Evolutionary conservation across 2,329 filamentous ascomycete species (phyloP).

Genomic region (Alternaria tenuissima): DNA sequence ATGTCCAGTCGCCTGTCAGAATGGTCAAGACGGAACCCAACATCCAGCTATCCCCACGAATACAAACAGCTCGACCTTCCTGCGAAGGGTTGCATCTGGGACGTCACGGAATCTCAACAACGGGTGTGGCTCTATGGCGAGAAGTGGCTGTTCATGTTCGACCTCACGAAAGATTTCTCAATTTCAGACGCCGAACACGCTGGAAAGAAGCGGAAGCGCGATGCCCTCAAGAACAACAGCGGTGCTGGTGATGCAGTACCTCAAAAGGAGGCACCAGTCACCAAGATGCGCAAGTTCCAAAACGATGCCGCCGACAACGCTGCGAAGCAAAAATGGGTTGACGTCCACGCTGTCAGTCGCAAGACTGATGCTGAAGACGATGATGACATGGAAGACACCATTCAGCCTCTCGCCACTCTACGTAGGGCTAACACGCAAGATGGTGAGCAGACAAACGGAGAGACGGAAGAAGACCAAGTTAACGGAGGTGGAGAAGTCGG

Average conservation of each 20-base stretch:
- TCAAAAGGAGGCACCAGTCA: constrained; percentile 56
- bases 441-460: constrained; percentile 27
- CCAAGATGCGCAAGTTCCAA: constrained; percentile 59
- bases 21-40: constrained; percentile 86
- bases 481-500: constrained; percentile 25
- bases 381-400: constrained; percentile 41
- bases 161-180: constrained; percentile 74
- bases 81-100: constrained; percentile 86
- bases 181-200: constrained; percentile 27
- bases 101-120: constrained; percentile 61
- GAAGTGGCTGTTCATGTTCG: constrained; percentile 91
- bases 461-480: constrained; percentile 15
- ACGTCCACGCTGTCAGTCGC: constrained; percentile 35
- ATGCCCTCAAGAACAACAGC: constrained; percentile 48
- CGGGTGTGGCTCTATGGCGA: constrained; percentile 88
- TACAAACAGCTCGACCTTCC: constrained; percentile 80
- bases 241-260: constrained; percentile 65
- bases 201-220: constrained; percentile 44
- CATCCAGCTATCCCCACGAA: constrained; percentile 74
- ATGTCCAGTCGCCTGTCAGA: constrained; percentile 78
- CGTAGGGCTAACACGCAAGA: constrained; percentile 36
- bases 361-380: constrained; percentile 38
- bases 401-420: constrained; percentile 34
- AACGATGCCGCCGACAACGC: constrained; percentile 48
- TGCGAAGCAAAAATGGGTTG: constrained; percentile 36